Evolutionary conservation across 495 filamentous ascomycete genomes (phyloP).

Genomic region (Lasiosphaeris hirsuta): DNA sequence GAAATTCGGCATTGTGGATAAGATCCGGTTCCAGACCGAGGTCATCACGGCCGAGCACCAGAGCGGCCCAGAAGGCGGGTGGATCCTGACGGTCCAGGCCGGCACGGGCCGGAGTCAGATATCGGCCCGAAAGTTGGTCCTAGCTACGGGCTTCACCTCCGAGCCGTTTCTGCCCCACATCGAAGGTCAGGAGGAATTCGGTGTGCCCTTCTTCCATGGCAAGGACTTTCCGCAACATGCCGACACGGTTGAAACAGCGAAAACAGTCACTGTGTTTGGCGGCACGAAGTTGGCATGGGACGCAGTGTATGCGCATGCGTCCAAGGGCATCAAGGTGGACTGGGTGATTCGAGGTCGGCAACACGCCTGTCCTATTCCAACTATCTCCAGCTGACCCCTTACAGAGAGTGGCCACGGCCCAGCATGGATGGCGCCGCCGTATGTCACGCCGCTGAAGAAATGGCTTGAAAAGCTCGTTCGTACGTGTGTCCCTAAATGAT

Average conservation of each 20-base stretch:
- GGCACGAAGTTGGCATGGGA: conserved; percentile 77
- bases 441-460: conserved; percentile 41
- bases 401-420: conserved; percentile 69
- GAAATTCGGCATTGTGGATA: conserved; percentile 52
- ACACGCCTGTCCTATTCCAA: not conserved
- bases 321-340: conserved; percentile 62
- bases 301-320: conserved; percentile 65
- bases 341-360: conserved; percentile 68
- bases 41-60: conserved; percentile 53
- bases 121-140: conserved; percentile 30
- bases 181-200: conserved; percentile 35
- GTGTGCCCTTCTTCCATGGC: conserved; percentile 60
- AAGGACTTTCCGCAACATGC: conserved; percentile 47
- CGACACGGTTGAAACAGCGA: conserved; percentile 30
- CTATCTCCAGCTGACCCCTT: not conserved
- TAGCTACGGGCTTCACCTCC: conserved; percentile 39
- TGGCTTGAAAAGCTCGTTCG: conserved; percentile 59
- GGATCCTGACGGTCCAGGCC: conserved; percentile 37
- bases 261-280: conserved; percentile 60
- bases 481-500: conserved; percentile 22
- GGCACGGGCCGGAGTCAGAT: conserved; percentile 15
- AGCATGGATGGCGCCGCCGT: conserved; percentile 63
- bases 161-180: conserved; percentile 39
- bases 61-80: conserved; percentile 31
- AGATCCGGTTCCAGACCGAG: conserved; percentile 51